Percentiles rank a stretch among this genome's conserved stretches.
phyloP scores from a whole-genome alignment of 2,329 filamentous ascomycete genomes.

The Arachnomyces sp. region DNA sequence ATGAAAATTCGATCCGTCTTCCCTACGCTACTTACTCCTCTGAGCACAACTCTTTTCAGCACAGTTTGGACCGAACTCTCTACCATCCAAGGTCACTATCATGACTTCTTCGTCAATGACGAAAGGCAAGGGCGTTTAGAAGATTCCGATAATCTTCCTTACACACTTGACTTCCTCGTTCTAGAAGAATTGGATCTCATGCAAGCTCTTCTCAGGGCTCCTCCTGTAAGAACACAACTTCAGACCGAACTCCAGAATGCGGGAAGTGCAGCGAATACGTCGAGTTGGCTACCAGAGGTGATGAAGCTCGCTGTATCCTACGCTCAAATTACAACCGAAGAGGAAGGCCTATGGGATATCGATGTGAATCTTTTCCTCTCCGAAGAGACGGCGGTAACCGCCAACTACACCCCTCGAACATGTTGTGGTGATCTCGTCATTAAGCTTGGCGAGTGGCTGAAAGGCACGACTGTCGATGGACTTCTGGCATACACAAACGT shows the following conservation, averaged over 20 bases:
- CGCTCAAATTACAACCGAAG: conserved; percentile 82
- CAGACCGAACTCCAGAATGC: conserved; percentile 63
- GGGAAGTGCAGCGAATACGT: conserved; percentile 52
- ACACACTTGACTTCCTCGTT: conserved; percentile 87
- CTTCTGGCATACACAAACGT: conserved; percentile 68
- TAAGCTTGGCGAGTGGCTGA: conserved; percentile 87
- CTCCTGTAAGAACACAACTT: conserved; percentile 83
- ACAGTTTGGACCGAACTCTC: conserved; percentile 84
- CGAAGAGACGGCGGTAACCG: conserved; percentile 88
- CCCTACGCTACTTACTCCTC: conserved; percentile 69
- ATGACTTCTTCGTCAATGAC: conserved; percentile 75
- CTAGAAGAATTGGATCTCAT: conserved; percentile 93
- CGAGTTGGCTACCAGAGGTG: conserved; percentile 78
- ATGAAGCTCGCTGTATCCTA: conserved; percentile 80
- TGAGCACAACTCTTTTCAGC: conserved; percentile 75
- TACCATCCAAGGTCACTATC: conserved; percentile 63
- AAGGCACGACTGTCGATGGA: conserved; percentile 66
- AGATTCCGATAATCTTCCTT: conserved; percentile 84
- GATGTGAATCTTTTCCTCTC: conserved; percentile 93
- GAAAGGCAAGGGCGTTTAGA: conserved; percentile 82
- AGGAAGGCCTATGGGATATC: conserved; percentile 92
- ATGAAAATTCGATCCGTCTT: conserved; percentile 84
- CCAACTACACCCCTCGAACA: conserved; percentile 91
- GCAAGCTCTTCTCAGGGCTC: conserved; percentile 80
- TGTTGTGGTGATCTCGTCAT: conserved; percentile 88